Base-by-base conservation (phyloP, 805 yeast species). In the Candida berthetii region DNA sequence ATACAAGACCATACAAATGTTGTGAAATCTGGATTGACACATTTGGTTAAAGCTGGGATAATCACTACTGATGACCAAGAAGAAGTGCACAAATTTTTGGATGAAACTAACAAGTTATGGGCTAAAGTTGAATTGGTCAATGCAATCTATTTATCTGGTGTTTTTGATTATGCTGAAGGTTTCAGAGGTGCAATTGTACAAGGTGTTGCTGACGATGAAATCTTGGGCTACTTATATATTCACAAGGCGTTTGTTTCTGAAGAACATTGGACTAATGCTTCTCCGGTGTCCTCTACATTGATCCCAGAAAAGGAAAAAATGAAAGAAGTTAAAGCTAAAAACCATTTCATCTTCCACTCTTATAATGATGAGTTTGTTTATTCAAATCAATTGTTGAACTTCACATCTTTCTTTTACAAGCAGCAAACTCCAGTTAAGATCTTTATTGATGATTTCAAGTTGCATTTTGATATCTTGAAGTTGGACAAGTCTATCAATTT, bases 311-410 rank as follows among this genome's bases (percentile, higher is more conserved):
- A 11, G 3, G 17, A 16, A 11, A 18, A n/a, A 3, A 7, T 37
- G 14, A 33, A 17, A 3, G 3, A 33, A 19, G 18, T 18, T 13
- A 11, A 28, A 13, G 22, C 24, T 9, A 28, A 28, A 16, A 17
- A 37, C 11, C 39, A 37, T 37, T 16, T 15, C 8, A 29, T 37
- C 13, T 6, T 37, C 7, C 39, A 37, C 11, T 37, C 39, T 6
- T 15, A 18, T 15, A n/a, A 18, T n/a, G 35, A 37, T 29, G 34
- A 37, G n/a, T 29, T 14, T 29, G 39, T 37, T 15, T 15, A 17
- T 7, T 11, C 14, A 4, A 17, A 27, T 7, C 39, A 37, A 31
- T 31, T 22, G 13, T 29, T 37, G 11, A 8, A 9, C 9, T 31
- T 37, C 20, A 22, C n/a, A 29, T 18, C 28, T 3, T 28, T 29